Percentiles rank a stretch among this genome's conserved stretches.
Conservation (phyloP, 306 rosid genomes). For the Prunus armeniaca region DNA sequence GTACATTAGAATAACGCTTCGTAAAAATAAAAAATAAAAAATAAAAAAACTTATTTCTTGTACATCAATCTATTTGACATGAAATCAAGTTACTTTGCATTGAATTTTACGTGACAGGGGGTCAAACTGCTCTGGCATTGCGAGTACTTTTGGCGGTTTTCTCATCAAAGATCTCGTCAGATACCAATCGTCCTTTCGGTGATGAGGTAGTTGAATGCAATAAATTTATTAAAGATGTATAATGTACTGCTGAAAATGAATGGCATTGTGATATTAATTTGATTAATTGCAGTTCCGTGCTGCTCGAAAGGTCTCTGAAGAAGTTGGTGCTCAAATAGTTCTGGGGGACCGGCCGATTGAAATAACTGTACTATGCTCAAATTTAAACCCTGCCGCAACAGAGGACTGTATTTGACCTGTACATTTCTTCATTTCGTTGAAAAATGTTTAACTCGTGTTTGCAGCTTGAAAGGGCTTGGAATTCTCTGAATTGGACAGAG, state of each 20-base stretch:
- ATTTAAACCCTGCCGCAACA: slow-evolving; percentile 4
- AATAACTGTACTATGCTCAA: slow-evolving; percentile 64
- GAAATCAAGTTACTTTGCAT: not conserved
- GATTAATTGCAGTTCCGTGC: slow-evolving; percentile 60
- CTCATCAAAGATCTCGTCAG: slow-evolving; percentile 79
- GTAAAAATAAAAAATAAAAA: too few species aligned
- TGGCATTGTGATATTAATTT: not conserved
- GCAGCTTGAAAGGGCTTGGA: slow-evolving; percentile 96
- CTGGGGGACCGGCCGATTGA: slow-evolving; percentile 94
- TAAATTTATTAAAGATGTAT: not conserved
- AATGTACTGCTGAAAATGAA: not conserved
- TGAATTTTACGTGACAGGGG: slow-evolving; percentile 44
- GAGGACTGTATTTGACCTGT: not conserved
- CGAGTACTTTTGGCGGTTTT: slow-evolving; percentile 79
- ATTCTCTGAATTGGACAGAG: slow-evolving; percentile 67
- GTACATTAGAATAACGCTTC: too few species aligned
- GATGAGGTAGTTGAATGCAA: slow-evolving; percentile 57
- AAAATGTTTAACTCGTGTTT: not conserved
- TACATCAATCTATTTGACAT: not conserved
- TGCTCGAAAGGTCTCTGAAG: slow-evolving; percentile 85
- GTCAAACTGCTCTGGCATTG: slow-evolving; percentile 86
- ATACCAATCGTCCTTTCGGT: slow-evolving; percentile 78
- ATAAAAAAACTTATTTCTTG: too few species aligned
- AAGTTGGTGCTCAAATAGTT: slow-evolving; percentile 81
- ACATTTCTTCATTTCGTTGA: not conserved